A percentile compares a stretch with the other conserved stretches of the same genome.
phyloP scores from a whole-genome alignment of 2,329 filamentous ascomycete species.

The Trichoderma sp. region DNA sequence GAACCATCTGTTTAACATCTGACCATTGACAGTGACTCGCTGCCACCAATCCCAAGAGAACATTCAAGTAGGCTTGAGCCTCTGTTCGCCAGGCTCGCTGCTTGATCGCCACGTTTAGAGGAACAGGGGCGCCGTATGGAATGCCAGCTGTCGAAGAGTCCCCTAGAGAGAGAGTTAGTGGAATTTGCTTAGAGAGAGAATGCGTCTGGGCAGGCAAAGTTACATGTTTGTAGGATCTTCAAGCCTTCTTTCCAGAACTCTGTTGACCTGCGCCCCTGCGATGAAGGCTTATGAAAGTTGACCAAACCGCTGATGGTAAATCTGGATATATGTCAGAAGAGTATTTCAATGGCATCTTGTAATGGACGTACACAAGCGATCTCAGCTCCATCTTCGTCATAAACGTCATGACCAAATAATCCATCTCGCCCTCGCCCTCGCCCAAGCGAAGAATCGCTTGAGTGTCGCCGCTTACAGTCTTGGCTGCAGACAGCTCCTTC shows the following conservation, averaged over 20 bases:
- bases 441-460: conserved; percentile 57
- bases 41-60: conserved; percentile 71
- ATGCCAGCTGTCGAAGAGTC: conserved; percentile 43
- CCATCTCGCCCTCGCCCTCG: conserved; percentile 48
- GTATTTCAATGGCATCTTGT: background rate
- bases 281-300: conserved; percentile 45
- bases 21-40: conserved; percentile 74
- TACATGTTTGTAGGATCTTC: conserved; percentile 54
- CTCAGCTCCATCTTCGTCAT: conserved; percentile 63
- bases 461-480: conserved; percentile 62
- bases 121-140: conserved; percentile 50
- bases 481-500: conserved; percentile 51
- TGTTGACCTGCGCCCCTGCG: conserved; percentile 41
- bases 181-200: background rate
- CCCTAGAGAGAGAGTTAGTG: conserved; percentile 39
- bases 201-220: conserved; percentile 29
- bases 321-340: conserved; percentile 42
- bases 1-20: conserved; percentile 61
- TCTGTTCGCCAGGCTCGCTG: conserved; percentile 67
- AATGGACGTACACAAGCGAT: conserved; percentile 55
- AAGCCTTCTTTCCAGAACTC: conserved; percentile 51
- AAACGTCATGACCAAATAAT: conserved; percentile 63
- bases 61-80: conserved; percentile 69
- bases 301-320: conserved; percentile 61
- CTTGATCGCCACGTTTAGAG: conserved; percentile 60